Conservation (phyloP, 2,329 filamentous ascomycete species). For the Diaporthe sp. region DNA sequence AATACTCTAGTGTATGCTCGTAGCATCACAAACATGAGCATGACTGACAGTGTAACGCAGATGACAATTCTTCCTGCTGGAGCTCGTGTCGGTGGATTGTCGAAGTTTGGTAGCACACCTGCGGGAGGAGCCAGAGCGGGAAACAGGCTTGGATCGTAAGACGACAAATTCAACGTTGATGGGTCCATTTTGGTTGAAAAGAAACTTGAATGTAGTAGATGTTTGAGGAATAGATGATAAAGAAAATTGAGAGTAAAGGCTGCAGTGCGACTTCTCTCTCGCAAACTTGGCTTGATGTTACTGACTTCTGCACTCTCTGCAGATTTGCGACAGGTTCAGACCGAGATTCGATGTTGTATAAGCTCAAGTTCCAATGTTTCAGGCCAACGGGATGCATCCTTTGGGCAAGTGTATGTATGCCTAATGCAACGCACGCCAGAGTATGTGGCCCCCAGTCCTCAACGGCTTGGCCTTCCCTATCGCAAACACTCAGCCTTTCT, state of each 20-base stretch:
- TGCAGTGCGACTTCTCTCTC: background rate
- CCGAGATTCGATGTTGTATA: background rate
- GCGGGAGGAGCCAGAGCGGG: slow-evolving; percentile 15
- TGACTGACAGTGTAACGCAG: slow-evolving; percentile 4
- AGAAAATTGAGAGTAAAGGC: background rate
- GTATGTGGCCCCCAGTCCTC: background rate
- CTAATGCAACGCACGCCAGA: background rate
- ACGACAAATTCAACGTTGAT: background rate
- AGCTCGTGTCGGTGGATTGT: background rate
- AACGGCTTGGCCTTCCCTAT: background rate
- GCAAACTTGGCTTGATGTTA: background rate
- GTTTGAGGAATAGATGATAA: background rate
- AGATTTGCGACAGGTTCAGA: no score
- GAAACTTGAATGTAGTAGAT: background rate
- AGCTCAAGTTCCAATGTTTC: background rate
- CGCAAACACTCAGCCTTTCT: background rate
- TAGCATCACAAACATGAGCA: slow-evolving; percentile 12
- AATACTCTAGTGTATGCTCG: background rate
- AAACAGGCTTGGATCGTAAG: background rate
- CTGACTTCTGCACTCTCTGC: background rate
- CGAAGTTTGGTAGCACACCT: slow-evolving; percentile 11
- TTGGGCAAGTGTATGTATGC: background rate
- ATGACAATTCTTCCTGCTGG: slow-evolving; percentile 10
- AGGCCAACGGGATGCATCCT: no score
- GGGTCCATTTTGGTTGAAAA: background rate